Base-by-base conservation (phyloP, 2,329 filamentous ascomycete species). In the Paecilomyces formosus region DNA sequence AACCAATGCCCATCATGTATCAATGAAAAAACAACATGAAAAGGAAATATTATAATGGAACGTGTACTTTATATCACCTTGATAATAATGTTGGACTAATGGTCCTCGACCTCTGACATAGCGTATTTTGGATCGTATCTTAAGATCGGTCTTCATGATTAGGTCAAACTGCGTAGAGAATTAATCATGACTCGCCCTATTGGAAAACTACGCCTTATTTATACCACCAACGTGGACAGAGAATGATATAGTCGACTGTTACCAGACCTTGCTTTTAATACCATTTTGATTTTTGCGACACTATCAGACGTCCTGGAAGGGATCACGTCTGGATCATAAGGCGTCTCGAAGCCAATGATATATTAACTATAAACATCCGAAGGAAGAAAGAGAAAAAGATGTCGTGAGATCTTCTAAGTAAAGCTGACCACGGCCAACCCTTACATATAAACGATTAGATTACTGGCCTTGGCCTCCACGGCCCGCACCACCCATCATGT, bases 401-500 rank as follows among this genome's bases (percentile, higher is more conserved):
- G 39, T 52, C 49, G 49, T 52, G 50, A 52, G 6, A 13, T 52
- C 50, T 52, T 52, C 50, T 26, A 52, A 52, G 11, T 7, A 18
- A 45, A 21, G 39, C 9, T n/a, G 39, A 45, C 39, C 39, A 45
- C n/a, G n/a, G 39, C 39, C 39, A 45, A 45, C 39, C 39, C 39
- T 45, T 45, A 31, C 24, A 21, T 9, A 45, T 21, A 45, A 26
- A 11, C 50, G 9, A 52, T 28, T 65, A 62, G 55, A 64, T 60
- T 56, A 56, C 67, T 60, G 39, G 39, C 69, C 68, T 58, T 66
- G 66, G 51, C 78, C 81, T 60, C 78, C 79, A 63, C 74, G 39
- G 9, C 39, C 39, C 39, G 8, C 75, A 58, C 82, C 82, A 53
- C 85, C 85, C 85, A 89, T 88, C 72, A 89, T 83, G 71, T 86